Conservation (phyloP, 805 yeast species). For the Kregervanrija pseudodelftensis region DNA sequence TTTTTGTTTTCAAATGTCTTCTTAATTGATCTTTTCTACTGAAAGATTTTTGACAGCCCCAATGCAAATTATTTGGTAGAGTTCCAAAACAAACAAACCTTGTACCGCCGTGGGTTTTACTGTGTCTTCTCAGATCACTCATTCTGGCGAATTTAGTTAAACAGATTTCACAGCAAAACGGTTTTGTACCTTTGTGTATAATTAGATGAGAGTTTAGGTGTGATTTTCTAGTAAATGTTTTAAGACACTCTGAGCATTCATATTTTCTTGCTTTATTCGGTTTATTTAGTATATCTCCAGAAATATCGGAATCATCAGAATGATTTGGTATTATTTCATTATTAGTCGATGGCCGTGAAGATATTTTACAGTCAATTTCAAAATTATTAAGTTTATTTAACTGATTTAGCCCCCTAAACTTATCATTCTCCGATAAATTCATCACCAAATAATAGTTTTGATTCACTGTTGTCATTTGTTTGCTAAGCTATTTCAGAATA, state of each 20-base stretch:
- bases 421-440: too few species aligned
- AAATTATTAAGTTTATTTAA: too few species aligned
- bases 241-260: neutral
- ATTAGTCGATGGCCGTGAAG: conserved; percentile 1
- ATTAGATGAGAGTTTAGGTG: neutral
- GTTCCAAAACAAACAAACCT: neutral
- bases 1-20: neutral
- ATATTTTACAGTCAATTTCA: too few species aligned
- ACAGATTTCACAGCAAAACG: conserved; percentile 18
- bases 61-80: neutral
- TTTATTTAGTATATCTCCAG: neutral
- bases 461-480: too few species aligned
- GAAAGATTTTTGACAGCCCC: neutral
- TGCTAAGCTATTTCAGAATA: too few species aligned
- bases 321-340: neutral
- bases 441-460: too few species aligned
- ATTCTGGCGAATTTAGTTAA: conserved; percentile 17
- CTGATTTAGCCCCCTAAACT: too few species aligned
- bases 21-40: neutral
- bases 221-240: neutral
- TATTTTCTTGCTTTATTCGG: neutral
- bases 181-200: neutral
- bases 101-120: conserved; percentile 11
- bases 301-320: neutral
- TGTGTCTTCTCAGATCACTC: conserved; percentile 20